phyloP scores from a whole-genome alignment of 805 yeast species.

The Cyberlindnera subsufficiens region DNA sequence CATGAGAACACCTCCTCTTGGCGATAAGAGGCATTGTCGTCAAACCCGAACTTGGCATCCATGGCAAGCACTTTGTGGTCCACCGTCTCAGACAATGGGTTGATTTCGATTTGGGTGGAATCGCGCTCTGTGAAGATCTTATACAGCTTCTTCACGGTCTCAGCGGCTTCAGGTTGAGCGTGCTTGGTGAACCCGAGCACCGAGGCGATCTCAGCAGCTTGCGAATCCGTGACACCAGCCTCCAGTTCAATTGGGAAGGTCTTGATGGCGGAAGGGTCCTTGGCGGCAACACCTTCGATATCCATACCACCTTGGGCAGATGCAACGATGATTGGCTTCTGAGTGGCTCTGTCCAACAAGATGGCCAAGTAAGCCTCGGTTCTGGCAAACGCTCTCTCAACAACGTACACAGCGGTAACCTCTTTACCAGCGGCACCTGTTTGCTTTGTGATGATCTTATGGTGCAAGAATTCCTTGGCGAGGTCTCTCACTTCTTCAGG shows the following conservation, averaged over 20 bases:
- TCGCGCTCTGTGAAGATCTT: slow-evolving; percentile 86
- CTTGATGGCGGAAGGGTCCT: slow-evolving; percentile 86
- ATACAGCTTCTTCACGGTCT: slow-evolving; percentile 80
- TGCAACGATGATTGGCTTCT: slow-evolving; percentile 89
- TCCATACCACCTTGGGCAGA: slow-evolving; percentile 99
- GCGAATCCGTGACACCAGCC: slow-evolving; percentile 71
- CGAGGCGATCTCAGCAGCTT: slow-evolving; percentile 72
- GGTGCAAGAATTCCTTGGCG: slow-evolving; percentile 85
- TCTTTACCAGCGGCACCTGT: slow-evolving; percentile 96
- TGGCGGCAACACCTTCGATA: slow-evolving; percentile 96
- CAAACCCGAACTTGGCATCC: slow-evolving; percentile 99
- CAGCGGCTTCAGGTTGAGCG: slow-evolving; percentile 83
- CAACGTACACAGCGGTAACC: slow-evolving; percentile 94
- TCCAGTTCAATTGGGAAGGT: slow-evolving; percentile 75
- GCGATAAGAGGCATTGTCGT: slow-evolving; percentile 93
- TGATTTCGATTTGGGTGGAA: slow-evolving; percentile 97
- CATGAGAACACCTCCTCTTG: slow-evolving; percentile 91
- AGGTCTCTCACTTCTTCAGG: slow-evolving; percentile 83
- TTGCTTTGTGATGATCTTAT: slow-evolving; percentile 95
- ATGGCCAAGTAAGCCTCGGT: slow-evolving; percentile 96
- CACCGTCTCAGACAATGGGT: slow-evolving; percentile 91
- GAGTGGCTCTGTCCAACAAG: slow-evolving; percentile 88
- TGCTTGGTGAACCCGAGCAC: slow-evolving; percentile 74
- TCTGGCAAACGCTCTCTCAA: slow-evolving; percentile 87
- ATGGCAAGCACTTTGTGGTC: slow-evolving; percentile 90